Base-by-base conservation (phyloP, 2,329 filamentous ascomycete species). In the Botrytis galanthina region DNA sequence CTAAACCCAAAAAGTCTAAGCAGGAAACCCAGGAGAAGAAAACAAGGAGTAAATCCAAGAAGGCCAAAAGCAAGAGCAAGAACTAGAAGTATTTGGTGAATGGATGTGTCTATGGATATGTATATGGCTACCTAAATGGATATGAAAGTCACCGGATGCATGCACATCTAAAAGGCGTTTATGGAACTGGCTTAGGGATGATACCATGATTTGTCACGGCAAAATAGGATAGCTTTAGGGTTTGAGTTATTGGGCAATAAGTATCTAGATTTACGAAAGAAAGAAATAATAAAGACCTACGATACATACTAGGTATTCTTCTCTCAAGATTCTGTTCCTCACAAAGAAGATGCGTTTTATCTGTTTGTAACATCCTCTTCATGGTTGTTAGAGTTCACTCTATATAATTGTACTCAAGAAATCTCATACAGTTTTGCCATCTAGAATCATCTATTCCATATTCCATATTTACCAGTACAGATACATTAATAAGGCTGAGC, bases 11-110 rank as follows among this genome's bases (percentile, higher is more conserved):
- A 61, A 70, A 71, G 37, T 18, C 70, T 2, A 64, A 71, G 35
- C 32, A 46, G 10, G 37, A 73, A 62, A 59, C n/a, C 22, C 48
- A 70, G 59, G 57, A 61, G 37, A 75, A 74, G 57, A 70, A 72
- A 42, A 59, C 46, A 8, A 71, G 61, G 54, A 66, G n/a, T 37
- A 72, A 62, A 42, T 68, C 54, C 22, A 74, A 70, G 48, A 73
- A 66, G 62, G 37, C 44, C 57, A 71, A 69, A 67, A 69, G 70
- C 42, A 73, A 73, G 57, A 57, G 70, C 42, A 73, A 73, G 57
- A 57, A 71, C 6, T 44, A 44, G 39, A 37, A 67, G 0, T 14
- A 35, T 35, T 39, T 60, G 29, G 54, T 26, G 12, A 39, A 29
- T 22, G 26, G 68, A 70, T 48, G 12, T n/a, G 46, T 10, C 63